Conservation (phyloP, 139 green algal species). For the Bryopsis sp. region DNA sequence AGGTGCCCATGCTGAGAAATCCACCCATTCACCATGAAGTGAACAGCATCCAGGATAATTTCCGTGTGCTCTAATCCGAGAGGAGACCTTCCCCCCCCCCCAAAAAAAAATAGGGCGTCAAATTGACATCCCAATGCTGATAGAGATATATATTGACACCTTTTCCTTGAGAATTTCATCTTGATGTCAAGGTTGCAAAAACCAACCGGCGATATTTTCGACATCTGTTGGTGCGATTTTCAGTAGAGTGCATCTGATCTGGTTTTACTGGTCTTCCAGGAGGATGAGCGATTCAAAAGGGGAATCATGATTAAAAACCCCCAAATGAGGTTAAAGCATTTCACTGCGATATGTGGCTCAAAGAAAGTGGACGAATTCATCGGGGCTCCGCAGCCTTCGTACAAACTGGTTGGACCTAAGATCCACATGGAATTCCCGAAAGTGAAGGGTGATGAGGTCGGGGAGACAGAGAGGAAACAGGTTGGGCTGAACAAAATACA, state of each 20-base stretch:
- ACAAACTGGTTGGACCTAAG: conserved; percentile 68
- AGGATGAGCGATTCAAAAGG: conserved; percentile 2
- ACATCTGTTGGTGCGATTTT: too few relatives aligned
- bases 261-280: conserved; percentile 1
- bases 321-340: conserved; percentile 10
- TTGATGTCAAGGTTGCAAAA: too few relatives aligned
- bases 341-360: neutral
- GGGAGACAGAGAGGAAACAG: conserved; percentile 54
- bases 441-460: conserved; percentile 51
- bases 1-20: conserved; percentile 50
- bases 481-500: too few relatives aligned
- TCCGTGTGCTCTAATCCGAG: too few relatives aligned
- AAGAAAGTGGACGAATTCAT: conserved; percentile 43
- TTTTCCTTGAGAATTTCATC: too few relatives aligned
- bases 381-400: conserved; percentile 74
- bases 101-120: too few relatives aligned
- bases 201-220: too few relatives aligned
- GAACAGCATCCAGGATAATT: too few relatives aligned
- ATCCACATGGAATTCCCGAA: conserved; percentile 85
- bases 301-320: neutral
- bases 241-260: neutral
- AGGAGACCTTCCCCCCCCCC: too few relatives aligned
- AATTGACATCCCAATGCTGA: too few relatives aligned
- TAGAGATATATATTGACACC: too few relatives aligned
- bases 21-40: too few relatives aligned